A percentile compares a stretch with the other conserved stretches of the same genome.
Conservation (phyloP, 371 early-diverging fungal genomes). For the Entomophthora muscae region DNA sequence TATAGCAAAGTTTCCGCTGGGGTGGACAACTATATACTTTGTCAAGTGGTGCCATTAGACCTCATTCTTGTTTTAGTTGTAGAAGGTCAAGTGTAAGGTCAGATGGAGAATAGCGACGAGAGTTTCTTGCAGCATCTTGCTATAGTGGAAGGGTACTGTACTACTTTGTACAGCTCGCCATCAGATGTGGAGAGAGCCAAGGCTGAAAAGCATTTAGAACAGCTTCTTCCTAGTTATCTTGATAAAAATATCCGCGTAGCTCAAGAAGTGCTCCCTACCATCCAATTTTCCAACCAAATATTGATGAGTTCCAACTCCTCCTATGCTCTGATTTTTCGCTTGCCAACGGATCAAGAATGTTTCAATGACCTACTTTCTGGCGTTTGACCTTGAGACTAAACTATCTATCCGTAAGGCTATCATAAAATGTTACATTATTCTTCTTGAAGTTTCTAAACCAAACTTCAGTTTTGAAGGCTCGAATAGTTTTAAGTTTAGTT, state of each 20-base stretch:
- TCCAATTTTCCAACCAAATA: slow-evolving; percentile 26
- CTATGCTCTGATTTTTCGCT: slow-evolving; percentile 53
- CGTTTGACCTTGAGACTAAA: slow-evolving; percentile 38
- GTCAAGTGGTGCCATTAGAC: no score
- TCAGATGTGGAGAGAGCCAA: slow-evolving; percentile 33
- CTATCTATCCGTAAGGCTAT: slow-evolving; percentile 38
- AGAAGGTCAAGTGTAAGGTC: neutral
- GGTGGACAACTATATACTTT: no score
- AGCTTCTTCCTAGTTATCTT: slow-evolving; percentile 62
- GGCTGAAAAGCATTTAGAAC: slow-evolving; percentile 54
- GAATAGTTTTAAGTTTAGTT: no score
- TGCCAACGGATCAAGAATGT: slow-evolving; percentile 39
- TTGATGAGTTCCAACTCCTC: slow-evolving; percentile 47
- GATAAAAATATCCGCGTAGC: slow-evolving; percentile 6
- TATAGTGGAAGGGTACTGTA: neutral
- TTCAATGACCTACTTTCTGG: slow-evolving; percentile 39
- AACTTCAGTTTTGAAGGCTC: no score
- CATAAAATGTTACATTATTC: no score
- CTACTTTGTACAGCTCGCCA: slow-evolving; percentile 31
- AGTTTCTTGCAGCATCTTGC: neutral
- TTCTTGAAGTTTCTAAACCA: no score
- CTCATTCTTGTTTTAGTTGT: no score
- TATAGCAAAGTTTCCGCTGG: no score
- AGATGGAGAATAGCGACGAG: neutral
- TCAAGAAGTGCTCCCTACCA: slow-evolving; percentile 16